Evolutionary conservation across 176 grass and related monocot genomes (phyloP).

Genomic region (Calamus simplicifolius): DNA sequence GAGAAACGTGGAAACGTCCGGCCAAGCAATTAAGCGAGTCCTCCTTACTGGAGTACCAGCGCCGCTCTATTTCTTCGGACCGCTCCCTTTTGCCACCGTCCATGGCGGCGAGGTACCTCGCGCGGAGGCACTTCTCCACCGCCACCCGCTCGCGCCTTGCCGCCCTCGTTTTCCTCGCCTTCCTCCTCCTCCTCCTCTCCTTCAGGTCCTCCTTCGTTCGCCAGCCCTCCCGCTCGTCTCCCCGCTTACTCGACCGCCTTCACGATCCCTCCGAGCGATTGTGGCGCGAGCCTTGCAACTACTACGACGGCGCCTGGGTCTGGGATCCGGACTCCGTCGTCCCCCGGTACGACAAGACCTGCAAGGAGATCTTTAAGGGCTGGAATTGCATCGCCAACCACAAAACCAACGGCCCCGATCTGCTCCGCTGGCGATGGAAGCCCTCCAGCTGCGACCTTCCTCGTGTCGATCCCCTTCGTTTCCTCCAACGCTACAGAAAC

Average conservation of each 20-base stretch:
- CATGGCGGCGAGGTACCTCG: background rate
- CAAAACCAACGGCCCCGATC: conserved; percentile 46
- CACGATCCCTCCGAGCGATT: background rate
- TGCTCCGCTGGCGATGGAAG: conserved; percentile 64
- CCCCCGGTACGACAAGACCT: conserved; percentile 59
- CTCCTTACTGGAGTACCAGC: too few species aligned
- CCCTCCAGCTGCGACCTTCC: conserved; percentile 42
- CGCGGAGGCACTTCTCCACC: background rate
- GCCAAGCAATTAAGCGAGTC: too few species aligned
- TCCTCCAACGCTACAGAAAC: conserved; percentile 50
- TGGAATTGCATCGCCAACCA: conserved; percentile 80
- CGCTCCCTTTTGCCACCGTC: background rate
- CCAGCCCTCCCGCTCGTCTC: background rate
- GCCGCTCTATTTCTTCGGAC: too few species aligned
- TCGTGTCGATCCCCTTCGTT: conserved; percentile 36
- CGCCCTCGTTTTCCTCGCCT: background rate
- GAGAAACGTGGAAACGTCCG: too few species aligned
- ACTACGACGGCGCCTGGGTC: conserved; percentile 59
- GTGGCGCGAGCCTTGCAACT: conserved; percentile 32
- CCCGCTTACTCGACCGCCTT: background rate
- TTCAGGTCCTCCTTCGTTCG: background rate
- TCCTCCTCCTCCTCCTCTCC: background rate
- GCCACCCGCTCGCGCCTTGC: background rate
- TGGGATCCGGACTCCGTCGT: conserved; percentile 10
- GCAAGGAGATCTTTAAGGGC: conserved; percentile 86